These are phyloP conservation scores for Diaporthe ampelina DNA, from an alignment of 2,329 filamentous ascomycete genomes.

Conservation along the genomic window DNA sequence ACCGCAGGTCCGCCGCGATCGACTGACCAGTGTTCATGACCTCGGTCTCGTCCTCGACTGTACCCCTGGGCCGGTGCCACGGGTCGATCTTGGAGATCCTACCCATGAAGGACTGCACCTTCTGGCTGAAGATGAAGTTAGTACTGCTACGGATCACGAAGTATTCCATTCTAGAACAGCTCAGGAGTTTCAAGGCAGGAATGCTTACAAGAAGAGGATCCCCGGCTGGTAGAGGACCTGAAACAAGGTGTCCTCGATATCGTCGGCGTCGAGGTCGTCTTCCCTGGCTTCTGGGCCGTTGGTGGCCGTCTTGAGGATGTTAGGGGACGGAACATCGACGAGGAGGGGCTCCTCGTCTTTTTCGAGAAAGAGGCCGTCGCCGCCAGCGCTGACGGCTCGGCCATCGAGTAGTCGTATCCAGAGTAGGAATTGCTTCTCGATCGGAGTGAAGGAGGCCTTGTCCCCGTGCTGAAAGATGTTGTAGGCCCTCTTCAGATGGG, in stretches of 20 bases:
- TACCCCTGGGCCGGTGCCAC: conserved; percentile 68
- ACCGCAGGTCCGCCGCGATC: conserved; percentile 65
- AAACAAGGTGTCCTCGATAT: conserved; percentile 66
- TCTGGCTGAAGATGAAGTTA: conserved; percentile 51
- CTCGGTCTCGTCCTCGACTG: conserved; percentile 70
- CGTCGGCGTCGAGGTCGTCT: conserved; percentile 48
- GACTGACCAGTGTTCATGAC: conserved; percentile 67
- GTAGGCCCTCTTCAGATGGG: conserved; percentile 64
- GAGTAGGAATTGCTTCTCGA: conserved; percentile 64
- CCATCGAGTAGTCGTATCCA: conserved; percentile 70
- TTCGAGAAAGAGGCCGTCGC: conserved; percentile 66
- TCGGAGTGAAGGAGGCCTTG: conserved; percentile 52
- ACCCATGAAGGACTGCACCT: conserved; percentile 70
- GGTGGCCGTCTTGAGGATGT: conserved; percentile 51
- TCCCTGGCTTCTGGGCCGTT: conserved; percentile 40
- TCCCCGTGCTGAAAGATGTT: conserved; percentile 59
- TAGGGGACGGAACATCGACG: conserved; percentile 58
- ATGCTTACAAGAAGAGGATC: conserved; percentile 62
- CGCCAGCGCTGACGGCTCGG: conserved; percentile 68
- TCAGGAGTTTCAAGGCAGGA: no score
- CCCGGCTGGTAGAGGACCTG: conserved; percentile 69
- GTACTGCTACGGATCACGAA: no score
- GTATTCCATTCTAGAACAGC: no score
- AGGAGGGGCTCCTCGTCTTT: conserved; percentile 63
- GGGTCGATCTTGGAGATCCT: conserved; percentile 69